Base-by-base conservation (phyloP, 768 basidiomycete genomes). In the Leccinum pellstonianum region DNA sequence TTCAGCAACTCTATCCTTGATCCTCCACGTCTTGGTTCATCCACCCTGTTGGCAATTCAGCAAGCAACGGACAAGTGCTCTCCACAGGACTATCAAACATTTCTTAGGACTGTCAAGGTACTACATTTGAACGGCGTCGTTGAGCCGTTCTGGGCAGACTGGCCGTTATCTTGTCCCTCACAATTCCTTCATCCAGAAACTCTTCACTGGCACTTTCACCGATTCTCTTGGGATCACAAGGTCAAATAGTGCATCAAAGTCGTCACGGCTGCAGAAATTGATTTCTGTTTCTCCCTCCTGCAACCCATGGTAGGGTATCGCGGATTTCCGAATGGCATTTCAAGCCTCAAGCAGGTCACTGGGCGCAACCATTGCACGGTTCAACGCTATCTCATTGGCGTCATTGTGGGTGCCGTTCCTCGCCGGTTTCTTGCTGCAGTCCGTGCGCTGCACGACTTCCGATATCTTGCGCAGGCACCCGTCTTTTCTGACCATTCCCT, bases 251-350 rank as follows among this genome's bases (percentile, higher is more conserved):
- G 33, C 3, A 25, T 54, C 3, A 5, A n/a, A 37, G 49, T 52
- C 9, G 27, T 57, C 19, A 43, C 71, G 0, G 54, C 55, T 1
- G 12, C 56, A 1, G 76, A 81, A 57, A 64, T 80, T 3, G 72
- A 80, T 56, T 75, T 75, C 59, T 66, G 69, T 2, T 75, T 77
- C 48, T 73, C 68, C 0, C 51, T 77, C n/a, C 65, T 81, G 10
- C 77, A 79, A 23, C 68, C 72, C 14, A 67, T 65, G 35, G 68
- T 68, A 8, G 75, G 76, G 2, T 76, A 71, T 63, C 62, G 70
- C n/a, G 73, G 75, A n/a, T 80, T 79, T 54, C 61, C 65, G 17
- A 71, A 76, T 17, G 79, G 79, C 0, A 74, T 80, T 10, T 77
- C 75, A 48, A 62, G 25, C 55, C 64, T 35, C 63, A 72, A 66